Percentiles rank a stretch among this genome's conserved stretches.
Conservation (phyloP, 257 asterid species). For the Gentiana macrophylla region DNA sequence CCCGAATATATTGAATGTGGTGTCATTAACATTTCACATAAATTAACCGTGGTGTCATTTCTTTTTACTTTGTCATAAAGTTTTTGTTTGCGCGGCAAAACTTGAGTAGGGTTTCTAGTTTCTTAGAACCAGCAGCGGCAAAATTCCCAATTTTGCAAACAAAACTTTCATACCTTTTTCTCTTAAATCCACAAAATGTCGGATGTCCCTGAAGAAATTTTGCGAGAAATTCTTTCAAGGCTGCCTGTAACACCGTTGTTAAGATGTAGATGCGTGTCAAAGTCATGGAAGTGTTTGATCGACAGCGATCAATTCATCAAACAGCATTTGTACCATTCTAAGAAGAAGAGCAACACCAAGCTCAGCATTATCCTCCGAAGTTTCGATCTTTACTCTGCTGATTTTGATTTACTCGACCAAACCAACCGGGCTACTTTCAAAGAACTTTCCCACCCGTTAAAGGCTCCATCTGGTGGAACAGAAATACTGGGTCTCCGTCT, state of each 20-base stretch:
- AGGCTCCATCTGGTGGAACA: neutral
- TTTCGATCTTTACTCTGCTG: conserved; percentile 10
- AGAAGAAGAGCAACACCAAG: neutral
- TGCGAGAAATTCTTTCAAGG: neutral
- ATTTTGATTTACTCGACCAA: neutral
- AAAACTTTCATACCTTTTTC: too few species aligned
- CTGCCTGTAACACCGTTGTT: neutral
- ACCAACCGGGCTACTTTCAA: neutral
- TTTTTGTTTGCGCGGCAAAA: too few species aligned
- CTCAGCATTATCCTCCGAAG: conserved; percentile 2
- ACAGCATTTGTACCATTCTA: conserved; percentile 6
- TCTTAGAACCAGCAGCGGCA: too few species aligned
- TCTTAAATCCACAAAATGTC: too few species aligned
- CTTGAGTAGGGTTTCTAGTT: too few species aligned
- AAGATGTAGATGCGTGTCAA: conserved; percentile 3
- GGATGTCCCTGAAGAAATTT: neutral
- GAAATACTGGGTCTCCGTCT: conserved; percentile 6
- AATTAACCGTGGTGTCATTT: too few species aligned
- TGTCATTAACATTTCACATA: too few species aligned
- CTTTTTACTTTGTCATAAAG: too few species aligned
- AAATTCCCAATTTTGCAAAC: too few species aligned
- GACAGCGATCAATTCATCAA: conserved; percentile 2
- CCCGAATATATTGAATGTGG: too few species aligned
- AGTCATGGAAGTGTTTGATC: neutral
- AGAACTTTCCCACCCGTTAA: conserved; percentile 10